Percentiles rank a stretch among this genome's conserved stretches.
Evolutionary conservation across 2,329 filamentous ascomycete genomes (phyloP).

Genomic region (Dothistroma septosporum): DNA sequence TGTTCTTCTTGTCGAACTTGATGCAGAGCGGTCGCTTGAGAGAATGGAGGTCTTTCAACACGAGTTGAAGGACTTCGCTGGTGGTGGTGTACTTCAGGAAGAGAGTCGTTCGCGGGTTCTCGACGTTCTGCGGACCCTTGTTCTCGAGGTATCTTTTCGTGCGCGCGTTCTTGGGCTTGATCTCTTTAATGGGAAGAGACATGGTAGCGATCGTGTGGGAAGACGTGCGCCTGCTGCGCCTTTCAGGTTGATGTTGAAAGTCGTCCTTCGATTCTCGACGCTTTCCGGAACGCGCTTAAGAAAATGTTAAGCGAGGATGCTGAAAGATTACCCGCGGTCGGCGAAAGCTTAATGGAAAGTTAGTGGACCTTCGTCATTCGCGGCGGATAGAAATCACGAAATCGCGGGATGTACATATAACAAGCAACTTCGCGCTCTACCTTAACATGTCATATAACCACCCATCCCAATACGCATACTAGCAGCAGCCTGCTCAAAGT

Average conservation of each 20-base stretch:
- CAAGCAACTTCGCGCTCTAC: not conserved
- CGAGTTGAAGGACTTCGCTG: slow-evolving; percentile 76
- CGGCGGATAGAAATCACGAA: slow-evolving; percentile 1
- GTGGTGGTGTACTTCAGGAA: slow-evolving; percentile 85
- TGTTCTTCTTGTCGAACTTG: slow-evolving; percentile 96
- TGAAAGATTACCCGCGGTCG: not conserved
- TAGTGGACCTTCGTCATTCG: not conserved
- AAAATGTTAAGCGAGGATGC: not conserved
- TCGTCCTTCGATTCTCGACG: not conserved
- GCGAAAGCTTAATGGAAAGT: not conserved
- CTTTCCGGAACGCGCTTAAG: not conserved
- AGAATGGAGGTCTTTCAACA: slow-evolving; percentile 77
- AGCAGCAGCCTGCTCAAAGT: not conserved
- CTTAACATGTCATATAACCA: not conserved
- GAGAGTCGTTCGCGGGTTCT: slow-evolving; percentile 86
- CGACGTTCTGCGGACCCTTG: slow-evolving; percentile 79
- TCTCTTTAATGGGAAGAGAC: slow-evolving; percentile 56
- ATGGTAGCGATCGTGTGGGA: slow-evolving; percentile 14
- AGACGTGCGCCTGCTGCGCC: not conserved
- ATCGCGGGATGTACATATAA: not conserved
- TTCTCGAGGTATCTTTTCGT: slow-evolving; percentile 93
- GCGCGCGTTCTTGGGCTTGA: slow-evolving; percentile 67
- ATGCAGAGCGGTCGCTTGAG: slow-evolving; percentile 80
- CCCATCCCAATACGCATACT: not conserved
- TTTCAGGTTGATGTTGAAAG: not conserved